Evolutionary conservation across 192 early-diverging fungal species (phyloP).

Genomic region (Coemansia sp.): DNA sequence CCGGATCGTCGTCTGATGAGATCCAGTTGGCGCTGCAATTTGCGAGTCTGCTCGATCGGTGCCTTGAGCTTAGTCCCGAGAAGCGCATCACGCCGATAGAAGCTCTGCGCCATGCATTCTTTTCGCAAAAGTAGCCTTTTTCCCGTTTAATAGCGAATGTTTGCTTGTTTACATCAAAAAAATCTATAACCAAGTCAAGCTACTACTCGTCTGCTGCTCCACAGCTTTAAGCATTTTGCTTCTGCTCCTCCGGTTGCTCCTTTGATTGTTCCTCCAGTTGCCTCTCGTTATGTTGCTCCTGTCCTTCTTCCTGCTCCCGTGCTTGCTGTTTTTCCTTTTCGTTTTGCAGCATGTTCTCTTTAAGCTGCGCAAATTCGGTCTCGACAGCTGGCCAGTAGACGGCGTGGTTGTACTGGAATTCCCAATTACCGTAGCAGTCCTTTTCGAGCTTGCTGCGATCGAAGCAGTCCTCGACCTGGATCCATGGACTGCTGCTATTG

Average conservation of each 20-base stretch:
- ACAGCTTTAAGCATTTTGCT: background rate
- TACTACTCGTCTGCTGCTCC: background rate
- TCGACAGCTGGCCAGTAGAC: constrained; percentile 66
- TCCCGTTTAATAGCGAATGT: background rate
- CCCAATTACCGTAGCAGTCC: constrained; percentile 72
- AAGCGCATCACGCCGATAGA: constrained; percentile 84
- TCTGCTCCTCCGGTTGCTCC: background rate
- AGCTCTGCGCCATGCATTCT: constrained; percentile 87
- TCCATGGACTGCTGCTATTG: constrained; percentile 40
- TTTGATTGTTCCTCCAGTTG: background rate
- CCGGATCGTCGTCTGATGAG: constrained; percentile 30
- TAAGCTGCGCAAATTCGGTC: constrained; percentile 46
- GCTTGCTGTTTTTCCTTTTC: constrained; percentile 4
- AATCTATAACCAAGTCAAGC: too few relatives aligned
- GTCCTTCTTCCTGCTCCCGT: background rate
- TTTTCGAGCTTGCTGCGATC: constrained; percentile 55
- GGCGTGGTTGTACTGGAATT: constrained; percentile 67
- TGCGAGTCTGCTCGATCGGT: constrained; percentile 83
- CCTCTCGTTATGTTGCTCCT: background rate
- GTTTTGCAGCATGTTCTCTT: constrained; percentile 21
- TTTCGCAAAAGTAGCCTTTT: constrained; percentile 24
- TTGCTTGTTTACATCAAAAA: background rate
- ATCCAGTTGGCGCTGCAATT: constrained; percentile 63
- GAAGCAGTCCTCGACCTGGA: constrained; percentile 42
- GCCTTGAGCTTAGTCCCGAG: constrained; percentile 81